These are phyloP conservation scores for Vicia villosa DNA, from an alignment of 306 rosid genomes.

Conservation along the genomic window DNA sequence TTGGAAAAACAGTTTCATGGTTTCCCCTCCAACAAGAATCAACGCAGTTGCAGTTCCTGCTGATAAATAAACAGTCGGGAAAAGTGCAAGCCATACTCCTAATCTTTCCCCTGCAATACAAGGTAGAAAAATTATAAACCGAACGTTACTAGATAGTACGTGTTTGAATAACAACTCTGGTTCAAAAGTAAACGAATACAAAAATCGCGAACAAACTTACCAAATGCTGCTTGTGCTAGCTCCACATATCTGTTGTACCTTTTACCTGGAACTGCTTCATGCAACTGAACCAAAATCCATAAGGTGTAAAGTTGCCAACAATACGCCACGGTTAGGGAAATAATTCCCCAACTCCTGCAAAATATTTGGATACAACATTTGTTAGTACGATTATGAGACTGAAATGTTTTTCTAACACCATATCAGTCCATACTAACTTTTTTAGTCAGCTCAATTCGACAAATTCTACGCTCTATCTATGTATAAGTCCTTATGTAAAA, in stretches of 20 bases:
- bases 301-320: conserved; percentile 94
- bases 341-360: conserved; percentile 97
- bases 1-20: conserved; percentile 96
- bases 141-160: conserved; percentile 9
- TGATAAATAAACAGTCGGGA: conserved; percentile 92
- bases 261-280: conserved; percentile 98
- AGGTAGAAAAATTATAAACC: conserved; percentile 16
- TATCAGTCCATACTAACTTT: neutral
- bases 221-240: conserved; percentile 98
- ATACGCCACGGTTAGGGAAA: conserved; percentile 85
- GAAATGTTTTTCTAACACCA: neutral
- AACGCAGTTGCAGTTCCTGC: conserved; percentile 99
- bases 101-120: conserved; percentile 80
- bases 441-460: conserved; percentile 7
- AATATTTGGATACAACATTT: conserved; percentile 2
- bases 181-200: neutral
- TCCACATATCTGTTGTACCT: conserved; percentile 97
- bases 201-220: conserved; percentile 59
- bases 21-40: conserved; percentile 96
- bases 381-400: conserved; percentile 22
- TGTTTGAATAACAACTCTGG: neutral
- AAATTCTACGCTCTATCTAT: neutral
- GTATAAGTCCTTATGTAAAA: too few species aligned
- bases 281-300: conserved; percentile 97
- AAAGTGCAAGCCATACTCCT: conserved; percentile 97